phyloP scores from a whole-genome alignment of 2,329 filamentous ascomycete species.

The Mollisiaceae sp. region DNA sequence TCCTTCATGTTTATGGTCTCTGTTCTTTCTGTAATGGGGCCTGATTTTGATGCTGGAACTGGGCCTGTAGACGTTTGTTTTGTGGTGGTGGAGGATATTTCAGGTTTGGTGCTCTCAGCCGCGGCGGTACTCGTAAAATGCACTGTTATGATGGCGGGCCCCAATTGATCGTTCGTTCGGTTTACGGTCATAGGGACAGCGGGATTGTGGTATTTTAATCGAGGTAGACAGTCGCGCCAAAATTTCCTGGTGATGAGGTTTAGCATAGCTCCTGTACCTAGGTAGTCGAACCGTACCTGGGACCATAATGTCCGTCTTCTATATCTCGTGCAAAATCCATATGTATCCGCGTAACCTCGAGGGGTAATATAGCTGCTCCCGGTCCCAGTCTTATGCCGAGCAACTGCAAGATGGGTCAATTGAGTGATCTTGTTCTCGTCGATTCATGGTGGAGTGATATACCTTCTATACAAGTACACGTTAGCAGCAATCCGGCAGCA shows the following conservation, averaged over 20 bases:
- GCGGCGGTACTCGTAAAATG: slow-evolving; percentile 55
- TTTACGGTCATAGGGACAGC: slow-evolving; percentile 81
- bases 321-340: slow-evolving; percentile 70
- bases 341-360: slow-evolving; percentile 75
- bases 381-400: slow-evolving; percentile 78
- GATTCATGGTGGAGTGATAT: slow-evolving; percentile 35
- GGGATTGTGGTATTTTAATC: slow-evolving; percentile 95
- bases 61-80: slow-evolving; percentile 53
- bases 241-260: slow-evolving; percentile 70
- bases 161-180: slow-evolving; percentile 62
- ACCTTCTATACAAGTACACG: slow-evolving; percentile 48
- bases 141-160: slow-evolving; percentile 66
- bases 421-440: slow-evolving; percentile 19
- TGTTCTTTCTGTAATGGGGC: slow-evolving; percentile 54
- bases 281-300: slow-evolving; percentile 58
- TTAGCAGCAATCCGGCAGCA: slow-evolving; percentile 27
- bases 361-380: slow-evolving; percentile 81
- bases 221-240: slow-evolving; percentile 81
- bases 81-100: slow-evolving; percentile 45
- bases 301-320: slow-evolving; percentile 72
- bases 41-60: slow-evolving; percentile 40
- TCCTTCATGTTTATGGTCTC: slow-evolving; percentile 66
- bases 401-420: slow-evolving; percentile 56
- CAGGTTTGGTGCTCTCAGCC: slow-evolving; percentile 25
- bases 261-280: slow-evolving; percentile 32